These are phyloP conservation scores for Lactarius hengduanensis DNA, from an alignment of 768 basidiomycete genomes.

Conservation along the genomic window DNA sequence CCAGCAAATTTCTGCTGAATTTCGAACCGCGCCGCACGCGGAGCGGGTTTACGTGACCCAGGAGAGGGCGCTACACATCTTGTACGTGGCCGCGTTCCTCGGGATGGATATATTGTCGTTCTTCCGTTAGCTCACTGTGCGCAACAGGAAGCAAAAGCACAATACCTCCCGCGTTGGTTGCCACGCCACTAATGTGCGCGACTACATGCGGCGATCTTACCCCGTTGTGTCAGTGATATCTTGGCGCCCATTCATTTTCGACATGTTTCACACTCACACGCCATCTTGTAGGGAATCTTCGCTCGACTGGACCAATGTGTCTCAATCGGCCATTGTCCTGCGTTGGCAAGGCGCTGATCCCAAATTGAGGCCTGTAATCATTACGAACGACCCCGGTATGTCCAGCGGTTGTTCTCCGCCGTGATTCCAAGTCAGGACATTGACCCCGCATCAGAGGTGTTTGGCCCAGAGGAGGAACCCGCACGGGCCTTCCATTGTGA, in stretches of 20 bases:
- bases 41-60: background rate
- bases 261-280: background rate
- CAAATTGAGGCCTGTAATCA: constrained; percentile 7
- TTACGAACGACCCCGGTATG: constrained; percentile 15
- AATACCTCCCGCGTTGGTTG: background rate
- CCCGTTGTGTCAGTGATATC: constrained; percentile 1
- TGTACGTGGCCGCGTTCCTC: background rate
- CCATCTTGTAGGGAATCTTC: background rate
- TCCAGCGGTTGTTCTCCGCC: background rate
- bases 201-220: background rate
- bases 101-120: background rate
- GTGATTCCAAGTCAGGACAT: background rate
- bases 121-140: background rate
- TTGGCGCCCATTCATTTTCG: background rate
- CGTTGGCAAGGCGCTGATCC: constrained; percentile 16
- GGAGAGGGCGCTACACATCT: background rate
- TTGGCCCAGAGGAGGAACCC: background rate
- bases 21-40: background rate
- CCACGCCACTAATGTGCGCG: background rate
- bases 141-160: background rate
- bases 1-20: background rate
- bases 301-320: constrained; percentile 5
- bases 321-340: constrained; percentile 11
- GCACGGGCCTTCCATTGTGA: background rate
- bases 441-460: background rate